Evolutionary conservation across 208 protist genomes (phyloP).

Genomic region (Acanthamoeba divionensis): DNA sequence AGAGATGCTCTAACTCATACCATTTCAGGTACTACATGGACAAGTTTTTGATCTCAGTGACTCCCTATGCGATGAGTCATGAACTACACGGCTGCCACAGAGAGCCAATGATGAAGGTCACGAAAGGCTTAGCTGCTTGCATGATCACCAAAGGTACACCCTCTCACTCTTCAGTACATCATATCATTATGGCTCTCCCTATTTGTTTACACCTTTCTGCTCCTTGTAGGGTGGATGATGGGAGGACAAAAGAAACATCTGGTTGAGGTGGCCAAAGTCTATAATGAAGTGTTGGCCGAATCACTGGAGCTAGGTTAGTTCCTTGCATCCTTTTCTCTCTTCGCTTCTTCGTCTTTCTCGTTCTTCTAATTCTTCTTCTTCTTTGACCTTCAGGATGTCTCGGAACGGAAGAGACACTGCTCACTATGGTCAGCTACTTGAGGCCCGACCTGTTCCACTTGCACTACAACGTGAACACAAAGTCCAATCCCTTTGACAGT

Average conservation of each 20-base stretch:
- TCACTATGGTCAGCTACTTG: slow-evolving; percentile 8
- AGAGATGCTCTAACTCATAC: not conserved
- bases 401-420: slow-evolving; percentile 16
- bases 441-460: slow-evolving; percentile 17
- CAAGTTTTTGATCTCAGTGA: not conserved
- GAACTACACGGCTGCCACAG: slow-evolving; percentile 31
- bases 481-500: not conserved
- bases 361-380: not conserved
- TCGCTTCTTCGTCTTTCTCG: not conserved
- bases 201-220: not conserved
- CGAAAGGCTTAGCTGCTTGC: not conserved
- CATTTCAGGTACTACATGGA: slow-evolving; percentile 3
- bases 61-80: not conserved
- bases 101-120: slow-evolving; percentile 7
- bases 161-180: not conserved
- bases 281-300: not conserved
- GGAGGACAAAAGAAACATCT: not conserved
- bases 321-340: not conserved
- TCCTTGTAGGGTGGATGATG: slow-evolving; percentile 11
- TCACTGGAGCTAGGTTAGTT: not conserved
- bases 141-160: slow-evolving; percentile 9
- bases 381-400: not conserved
- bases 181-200: not conserved
- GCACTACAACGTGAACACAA: not conserved
- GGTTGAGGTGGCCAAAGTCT: not conserved